These are phyloP conservation scores for Acanthamoeba quina DNA, from an alignment of 208 protist species.

Conservation along the genomic window DNA sequence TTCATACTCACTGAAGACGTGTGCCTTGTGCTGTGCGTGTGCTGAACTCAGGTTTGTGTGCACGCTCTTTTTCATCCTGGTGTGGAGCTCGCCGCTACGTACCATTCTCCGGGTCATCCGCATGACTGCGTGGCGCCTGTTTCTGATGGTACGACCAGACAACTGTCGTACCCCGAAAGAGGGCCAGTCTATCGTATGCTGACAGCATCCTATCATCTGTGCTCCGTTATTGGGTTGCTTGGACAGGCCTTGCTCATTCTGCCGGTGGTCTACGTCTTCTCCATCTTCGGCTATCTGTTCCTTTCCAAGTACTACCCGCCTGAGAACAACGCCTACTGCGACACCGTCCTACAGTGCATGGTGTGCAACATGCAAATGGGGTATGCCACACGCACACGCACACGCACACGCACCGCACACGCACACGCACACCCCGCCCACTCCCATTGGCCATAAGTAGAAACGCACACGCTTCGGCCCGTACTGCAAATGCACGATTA, in stretches of 20 bases:
- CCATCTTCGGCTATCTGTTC: slow-evolving; percentile 66
- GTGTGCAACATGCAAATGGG: slow-evolving; percentile 71
- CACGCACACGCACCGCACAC: background rate
- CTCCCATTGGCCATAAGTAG: too few relatives aligned
- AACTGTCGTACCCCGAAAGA: too few relatives aligned
- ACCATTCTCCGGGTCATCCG: slow-evolving; percentile 47
- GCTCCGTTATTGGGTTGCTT: background rate
- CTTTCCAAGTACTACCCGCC: slow-evolving; percentile 40
- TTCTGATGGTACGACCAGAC: slow-evolving; percentile 13
- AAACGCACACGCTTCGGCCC: background rate
- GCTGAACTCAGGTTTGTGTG: slow-evolving; percentile 48
- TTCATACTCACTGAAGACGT: too few relatives aligned
- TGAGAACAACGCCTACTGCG: slow-evolving; percentile 67
- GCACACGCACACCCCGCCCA: too few relatives aligned
- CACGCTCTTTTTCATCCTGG: slow-evolving; percentile 59
- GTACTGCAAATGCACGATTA: background rate
- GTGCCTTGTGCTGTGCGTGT: background rate
- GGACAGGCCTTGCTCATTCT: slow-evolving; percentile 38
- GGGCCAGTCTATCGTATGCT: too few relatives aligned
- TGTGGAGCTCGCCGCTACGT: slow-evolving; percentile 43
- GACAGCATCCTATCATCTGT: too few relatives aligned
- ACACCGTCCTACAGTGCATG: slow-evolving; percentile 71
- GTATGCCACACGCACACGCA: background rate
- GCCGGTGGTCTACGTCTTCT: slow-evolving; percentile 63
- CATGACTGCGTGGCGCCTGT: background rate